phyloP scores from a whole-genome alignment of 352 stramenopile genomes.

The Phytophthora boehmeriae region DNA sequence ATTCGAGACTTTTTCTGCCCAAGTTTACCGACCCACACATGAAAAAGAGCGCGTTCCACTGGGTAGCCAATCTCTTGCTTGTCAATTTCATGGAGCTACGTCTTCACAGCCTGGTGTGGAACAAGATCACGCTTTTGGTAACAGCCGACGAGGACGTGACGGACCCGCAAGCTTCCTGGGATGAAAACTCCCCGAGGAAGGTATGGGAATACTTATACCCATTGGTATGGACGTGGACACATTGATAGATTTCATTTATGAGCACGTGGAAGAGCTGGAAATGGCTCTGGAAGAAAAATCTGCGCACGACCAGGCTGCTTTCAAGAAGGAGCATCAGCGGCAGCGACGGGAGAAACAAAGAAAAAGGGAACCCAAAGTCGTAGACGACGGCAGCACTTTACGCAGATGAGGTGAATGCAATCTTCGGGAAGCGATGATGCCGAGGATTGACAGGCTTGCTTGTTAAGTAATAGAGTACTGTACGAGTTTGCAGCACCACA shows the following conservation, averaged over 20 bases:
- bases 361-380: slow-evolving; percentile 19
- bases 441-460: not conserved
- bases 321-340: slow-evolving; percentile 21
- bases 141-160: slow-evolving; percentile 45
- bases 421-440: slow-evolving; percentile 50
- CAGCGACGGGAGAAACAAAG: slow-evolving; percentile 26
- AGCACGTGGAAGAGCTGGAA: slow-evolving; percentile 69
- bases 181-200: slow-evolving; percentile 54
- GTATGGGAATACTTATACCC: slow-evolving; percentile 74
- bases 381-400: slow-evolving; percentile 60
- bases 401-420: slow-evolving; percentile 48
- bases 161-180: slow-evolving; percentile 56
- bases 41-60: slow-evolving; percentile 69
- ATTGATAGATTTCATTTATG: slow-evolving; percentile 68
- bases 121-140: slow-evolving; percentile 78
- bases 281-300: slow-evolving; percentile 47
- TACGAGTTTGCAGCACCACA: too few relatives aligned
- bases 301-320: slow-evolving; percentile 6
- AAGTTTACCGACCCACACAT: slow-evolving; percentile 58
- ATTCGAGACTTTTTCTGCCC: slow-evolving; percentile 64
- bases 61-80: slow-evolving; percentile 80
- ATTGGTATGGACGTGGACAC: slow-evolving; percentile 57
- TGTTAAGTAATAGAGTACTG: too few relatives aligned
- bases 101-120: slow-evolving; percentile 84
- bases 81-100: slow-evolving; percentile 85